These are phyloP conservation scores for Suillus decipiens DNA, from an alignment of 768 basidiomycete species.

Conservation along the genomic window DNA sequence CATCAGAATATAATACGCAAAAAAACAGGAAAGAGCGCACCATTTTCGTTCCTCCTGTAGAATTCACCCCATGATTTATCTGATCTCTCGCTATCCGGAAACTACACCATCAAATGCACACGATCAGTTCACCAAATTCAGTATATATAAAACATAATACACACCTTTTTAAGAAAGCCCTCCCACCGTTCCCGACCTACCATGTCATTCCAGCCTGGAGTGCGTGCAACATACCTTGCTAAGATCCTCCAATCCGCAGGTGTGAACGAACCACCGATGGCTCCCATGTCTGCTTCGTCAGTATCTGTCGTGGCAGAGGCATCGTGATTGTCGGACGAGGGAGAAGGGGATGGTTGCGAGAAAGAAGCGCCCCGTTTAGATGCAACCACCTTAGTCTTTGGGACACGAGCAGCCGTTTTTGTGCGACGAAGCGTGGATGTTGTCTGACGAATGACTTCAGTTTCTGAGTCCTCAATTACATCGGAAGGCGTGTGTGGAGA, in stretches of 20 bases:
- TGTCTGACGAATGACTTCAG: constrained; percentile 24
- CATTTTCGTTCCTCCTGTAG: constrained; percentile 51
- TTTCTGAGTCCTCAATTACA: constrained; percentile 23
- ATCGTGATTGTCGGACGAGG: constrained; percentile 13
- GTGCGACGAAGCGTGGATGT: constrained; percentile 14
- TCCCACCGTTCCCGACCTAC: constrained; percentile 54
- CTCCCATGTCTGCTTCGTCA: constrained; percentile 50
- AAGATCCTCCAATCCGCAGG: constrained; percentile 64
- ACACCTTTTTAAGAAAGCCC: constrained; percentile 52
- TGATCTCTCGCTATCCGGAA: constrained; percentile 48
- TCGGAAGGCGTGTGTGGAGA: constrained; percentile 7
- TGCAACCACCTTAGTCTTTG: not conserved
- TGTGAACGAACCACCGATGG: constrained; percentile 48
- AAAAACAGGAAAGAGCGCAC: constrained; percentile 35
- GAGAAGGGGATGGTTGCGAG: not conserved
- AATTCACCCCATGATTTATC: constrained; percentile 63
- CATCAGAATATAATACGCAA: constrained; percentile 7
- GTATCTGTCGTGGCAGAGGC: constrained; percentile 27
- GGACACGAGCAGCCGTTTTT: not conserved
- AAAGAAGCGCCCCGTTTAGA: not conserved
- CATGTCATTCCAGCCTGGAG: constrained; percentile 45
- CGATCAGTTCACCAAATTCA: not conserved
- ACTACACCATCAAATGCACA: constrained; percentile 35
- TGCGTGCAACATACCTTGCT: constrained; percentile 58
- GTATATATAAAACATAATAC: constrained; percentile 14